Evolutionary conservation across 371 early-diverging fungal species (phyloP), one percentile per base, ranked within the genome.

Genomic region (Apophysomyces ossiformis): DNA sequence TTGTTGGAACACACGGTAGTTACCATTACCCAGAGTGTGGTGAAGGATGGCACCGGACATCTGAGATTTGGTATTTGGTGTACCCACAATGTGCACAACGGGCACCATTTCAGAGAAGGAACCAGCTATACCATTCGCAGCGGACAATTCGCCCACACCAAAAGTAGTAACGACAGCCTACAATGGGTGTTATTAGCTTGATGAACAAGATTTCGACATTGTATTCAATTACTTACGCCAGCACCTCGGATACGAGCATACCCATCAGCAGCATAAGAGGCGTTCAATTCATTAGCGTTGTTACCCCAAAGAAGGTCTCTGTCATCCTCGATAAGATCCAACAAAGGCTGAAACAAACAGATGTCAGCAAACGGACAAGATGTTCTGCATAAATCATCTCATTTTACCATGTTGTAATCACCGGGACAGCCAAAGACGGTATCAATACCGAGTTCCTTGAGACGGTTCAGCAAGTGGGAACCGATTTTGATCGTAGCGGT

Each of bases 91-190:
- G 68, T 86, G 84, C 32, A 86, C 72, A 12, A 86, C 85, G 4
- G 83, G 81, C 8, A 86, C 71, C 79, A 82, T 80, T 61, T 86
- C 86, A 46, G 85, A 72, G 56, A 70, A 80, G 0, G 85, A 77
- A n/a, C 86, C 86, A 47, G 86, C 86, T 65, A 75, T 73, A 47
- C 83, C 86, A 50, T 84, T 84, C 9, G 82, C 58, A 5, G 83
- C 82, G 37, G 77, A 78, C 6, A 86, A 64, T 66, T 86, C 86
- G 37, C 86, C 86, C 2, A 86, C 86, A 39, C 86, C 86, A 66
- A 86, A 86, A 7, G 86, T 84, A 4, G 86, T 86, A 16, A 82
- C 70, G 8, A 86, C 43, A 37, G 79, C 83, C 63, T 62, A 43
- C 26, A 26, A 26, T 26, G 26, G 2, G 26, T 26, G 26, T 26